Conservation (phyloP, 2,329 filamentous ascomycete genomes). For the Claviceps digitariae region DNA sequence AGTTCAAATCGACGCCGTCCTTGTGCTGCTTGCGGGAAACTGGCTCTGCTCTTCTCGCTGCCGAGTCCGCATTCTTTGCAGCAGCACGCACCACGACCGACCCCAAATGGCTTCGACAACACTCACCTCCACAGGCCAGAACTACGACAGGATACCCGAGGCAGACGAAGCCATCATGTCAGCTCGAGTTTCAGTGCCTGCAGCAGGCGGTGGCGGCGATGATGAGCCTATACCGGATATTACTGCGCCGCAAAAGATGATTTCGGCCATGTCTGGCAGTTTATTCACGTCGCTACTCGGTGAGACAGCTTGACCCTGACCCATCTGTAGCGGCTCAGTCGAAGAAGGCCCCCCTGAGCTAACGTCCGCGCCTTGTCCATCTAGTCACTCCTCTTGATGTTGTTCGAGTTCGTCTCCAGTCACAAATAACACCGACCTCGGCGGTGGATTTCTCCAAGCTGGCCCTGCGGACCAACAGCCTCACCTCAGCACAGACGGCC, state of each 20-base stretch:
- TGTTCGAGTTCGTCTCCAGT: constrained; percentile 86
- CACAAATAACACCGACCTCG: constrained; percentile 47
- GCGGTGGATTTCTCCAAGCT: constrained; percentile 42
- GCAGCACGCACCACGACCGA: not conserved
- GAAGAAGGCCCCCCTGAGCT: not conserved
- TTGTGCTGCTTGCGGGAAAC: constrained; percentile 3
- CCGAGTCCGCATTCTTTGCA: not conserved
- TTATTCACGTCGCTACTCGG: constrained; percentile 78
- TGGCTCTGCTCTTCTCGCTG: not conserved
- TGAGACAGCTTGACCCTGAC: constrained; percentile 31
- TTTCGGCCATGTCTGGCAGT: constrained; percentile 84
- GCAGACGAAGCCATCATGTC: constrained; percentile 18
- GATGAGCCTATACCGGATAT: constrained; percentile 45
- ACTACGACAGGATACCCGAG: constrained; percentile 15
- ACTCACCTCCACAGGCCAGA: constrained; percentile 10
- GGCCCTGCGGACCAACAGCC: constrained; percentile 40
- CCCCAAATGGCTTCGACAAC: constrained; percentile 2
- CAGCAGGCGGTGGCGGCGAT: constrained; percentile 4
- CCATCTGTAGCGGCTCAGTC: too few species aligned
- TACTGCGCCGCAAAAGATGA: constrained; percentile 80
- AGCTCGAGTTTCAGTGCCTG: constrained; percentile 9
- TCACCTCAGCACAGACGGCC: constrained; percentile 57
- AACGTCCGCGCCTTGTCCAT: not conserved
- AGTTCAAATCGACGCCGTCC: not conserved
- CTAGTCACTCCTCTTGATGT: constrained; percentile 91